These are phyloP conservation scores for Aspergillus transmontanensis DNA, from an alignment of 2,329 filamentous ascomycete genomes.

Conservation along the genomic window DNA sequence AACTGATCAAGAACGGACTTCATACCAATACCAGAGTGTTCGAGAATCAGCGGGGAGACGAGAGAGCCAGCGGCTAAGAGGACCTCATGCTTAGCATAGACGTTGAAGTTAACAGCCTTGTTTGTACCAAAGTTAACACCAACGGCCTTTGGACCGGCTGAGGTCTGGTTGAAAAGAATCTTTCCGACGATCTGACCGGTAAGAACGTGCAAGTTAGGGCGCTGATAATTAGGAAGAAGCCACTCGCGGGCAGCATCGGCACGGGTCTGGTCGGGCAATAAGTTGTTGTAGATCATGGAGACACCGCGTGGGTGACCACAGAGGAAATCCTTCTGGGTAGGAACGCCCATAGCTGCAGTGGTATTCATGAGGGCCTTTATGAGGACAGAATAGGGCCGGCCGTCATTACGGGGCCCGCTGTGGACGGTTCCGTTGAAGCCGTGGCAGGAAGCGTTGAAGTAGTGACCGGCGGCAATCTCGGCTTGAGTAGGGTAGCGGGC, in stretches of 20 bases:
- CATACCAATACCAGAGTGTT: slow-evolving; percentile 32
- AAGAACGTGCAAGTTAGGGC: slow-evolving; percentile 17
- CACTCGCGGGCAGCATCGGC: slow-evolving; percentile 30
- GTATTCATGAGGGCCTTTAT: slow-evolving; percentile 29
- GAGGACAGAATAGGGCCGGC: slow-evolving; percentile 22
- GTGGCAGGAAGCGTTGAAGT: slow-evolving; percentile 27
- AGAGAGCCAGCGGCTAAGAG: slow-evolving; percentile 30
- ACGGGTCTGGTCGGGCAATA: slow-evolving; percentile 26
- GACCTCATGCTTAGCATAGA: slow-evolving; percentile 28
- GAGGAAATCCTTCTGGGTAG: slow-evolving; percentile 23
- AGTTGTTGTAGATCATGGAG: slow-evolving; percentile 31
- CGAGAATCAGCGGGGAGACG: slow-evolving; percentile 28
- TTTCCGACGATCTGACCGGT: slow-evolving; percentile 31
- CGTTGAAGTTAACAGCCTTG: slow-evolving; percentile 21
- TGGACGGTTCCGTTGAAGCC: slow-evolving; percentile 26
- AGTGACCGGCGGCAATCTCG: slow-evolving; percentile 25
- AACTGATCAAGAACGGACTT: slow-evolving; percentile 19
- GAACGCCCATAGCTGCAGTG: slow-evolving; percentile 9
- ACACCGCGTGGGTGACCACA: slow-evolving; percentile 33
- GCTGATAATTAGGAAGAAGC: slow-evolving; percentile 24
- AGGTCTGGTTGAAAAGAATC: slow-evolving; percentile 20
- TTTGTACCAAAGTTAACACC: slow-evolving; percentile 34
- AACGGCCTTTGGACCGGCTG: slow-evolving; percentile 15
- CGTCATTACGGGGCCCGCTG: slow-evolving; percentile 24
- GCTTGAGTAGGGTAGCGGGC: slow-evolving; percentile 21